These are phyloP conservation scores for Exophiala mesophila DNA, from an alignment of 2,329 filamentous ascomycete genomes.

Conservation along the genomic window DNA sequence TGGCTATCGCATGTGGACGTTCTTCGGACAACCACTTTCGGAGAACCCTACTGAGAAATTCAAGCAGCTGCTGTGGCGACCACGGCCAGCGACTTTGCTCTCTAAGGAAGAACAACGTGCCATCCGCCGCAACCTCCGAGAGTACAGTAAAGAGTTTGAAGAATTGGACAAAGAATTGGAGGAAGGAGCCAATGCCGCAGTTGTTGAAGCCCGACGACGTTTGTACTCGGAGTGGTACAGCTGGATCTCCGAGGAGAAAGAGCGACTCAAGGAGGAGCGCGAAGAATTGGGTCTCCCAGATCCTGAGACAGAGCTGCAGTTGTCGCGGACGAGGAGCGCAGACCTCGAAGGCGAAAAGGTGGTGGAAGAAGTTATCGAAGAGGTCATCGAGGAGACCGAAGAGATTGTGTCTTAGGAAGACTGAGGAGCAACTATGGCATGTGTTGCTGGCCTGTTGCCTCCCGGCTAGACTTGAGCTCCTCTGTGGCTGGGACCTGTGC, in stretches of 20 bases:
- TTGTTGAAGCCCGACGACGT: conserved; percentile 79
- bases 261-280: conserved; percentile 68
- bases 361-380: conserved; percentile 84
- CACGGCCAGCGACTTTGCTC: conserved; percentile 83
- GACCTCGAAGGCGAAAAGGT: conserved; percentile 54
- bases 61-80: conserved; percentile 95
- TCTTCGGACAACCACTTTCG: conserved; percentile 80
- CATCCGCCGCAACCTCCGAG: conserved; percentile 95
- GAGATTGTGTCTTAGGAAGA: conserved; percentile 56
- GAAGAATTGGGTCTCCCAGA: conserved; percentile 61
- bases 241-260: conserved; percentile 72
- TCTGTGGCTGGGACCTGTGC: no score
- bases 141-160: conserved; percentile 92
- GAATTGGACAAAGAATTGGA: conserved; percentile 91
- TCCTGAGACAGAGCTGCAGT: conserved; percentile 55
- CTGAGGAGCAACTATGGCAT: no score
- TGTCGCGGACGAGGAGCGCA: conserved; percentile 48
- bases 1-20: conserved; percentile 96
- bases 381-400: conserved; percentile 77
- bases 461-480: no score
- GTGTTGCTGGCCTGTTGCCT: no score
- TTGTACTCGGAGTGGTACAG: conserved; percentile 83
- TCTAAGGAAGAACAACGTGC: conserved; percentile 96
- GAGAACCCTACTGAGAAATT: conserved; percentile 95
- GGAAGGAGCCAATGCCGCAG: conserved; percentile 86